Evolutionary conservation across 495 filamentous ascomycete species (phyloP).

Genomic region (Corynascus novoguineensis): DNA sequence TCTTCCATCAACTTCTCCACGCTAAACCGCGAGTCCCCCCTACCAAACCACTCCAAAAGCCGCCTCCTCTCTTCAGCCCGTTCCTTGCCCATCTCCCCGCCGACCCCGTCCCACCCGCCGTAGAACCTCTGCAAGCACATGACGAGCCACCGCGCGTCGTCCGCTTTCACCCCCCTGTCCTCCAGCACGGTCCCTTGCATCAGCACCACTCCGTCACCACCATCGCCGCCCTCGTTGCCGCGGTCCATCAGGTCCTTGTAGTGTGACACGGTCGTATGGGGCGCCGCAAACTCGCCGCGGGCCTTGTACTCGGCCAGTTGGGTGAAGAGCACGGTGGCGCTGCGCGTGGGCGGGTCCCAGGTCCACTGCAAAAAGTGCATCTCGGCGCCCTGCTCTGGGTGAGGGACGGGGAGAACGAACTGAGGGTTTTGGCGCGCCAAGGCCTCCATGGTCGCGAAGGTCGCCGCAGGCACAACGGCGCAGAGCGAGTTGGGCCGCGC

Average conservation of each 20-base stretch:
- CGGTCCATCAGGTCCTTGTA: slow-evolving; percentile 63
- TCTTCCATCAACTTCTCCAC: slow-evolving; percentile 81
- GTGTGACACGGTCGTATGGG: slow-evolving; percentile 90
- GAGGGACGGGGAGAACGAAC: slow-evolving; percentile 87
- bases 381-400: slow-evolving; percentile 60
- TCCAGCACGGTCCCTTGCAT: slow-evolving; percentile 76
- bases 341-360: slow-evolving; percentile 56
- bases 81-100: slow-evolving; percentile 42
- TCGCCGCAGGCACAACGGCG: slow-evolving; percentile 67
- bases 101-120: slow-evolving; percentile 37
- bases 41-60: slow-evolving; percentile 75
- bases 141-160: slow-evolving; percentile 82
- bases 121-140: slow-evolving; percentile 96
- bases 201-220: slow-evolving; percentile 69
- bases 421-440: slow-evolving; percentile 70
- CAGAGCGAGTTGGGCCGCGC: slow-evolving; percentile 64
- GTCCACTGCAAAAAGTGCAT: slow-evolving; percentile 81
- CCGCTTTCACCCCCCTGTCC: slow-evolving; percentile 66
- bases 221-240: slow-evolving; percentile 4
- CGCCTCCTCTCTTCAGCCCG: slow-evolving; percentile 46
- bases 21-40: slow-evolving; percentile 70
- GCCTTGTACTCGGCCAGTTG: slow-evolving; percentile 87
- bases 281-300: slow-evolving; percentile 78
- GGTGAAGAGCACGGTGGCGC: slow-evolving; percentile 85
- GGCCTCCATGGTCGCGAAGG: slow-evolving; percentile 60